Evolutionary conservation across 768 basidiomycete species (phyloP), one percentile per base, ranked within the genome.

Genomic region (Coprinellus micaceus): DNA sequence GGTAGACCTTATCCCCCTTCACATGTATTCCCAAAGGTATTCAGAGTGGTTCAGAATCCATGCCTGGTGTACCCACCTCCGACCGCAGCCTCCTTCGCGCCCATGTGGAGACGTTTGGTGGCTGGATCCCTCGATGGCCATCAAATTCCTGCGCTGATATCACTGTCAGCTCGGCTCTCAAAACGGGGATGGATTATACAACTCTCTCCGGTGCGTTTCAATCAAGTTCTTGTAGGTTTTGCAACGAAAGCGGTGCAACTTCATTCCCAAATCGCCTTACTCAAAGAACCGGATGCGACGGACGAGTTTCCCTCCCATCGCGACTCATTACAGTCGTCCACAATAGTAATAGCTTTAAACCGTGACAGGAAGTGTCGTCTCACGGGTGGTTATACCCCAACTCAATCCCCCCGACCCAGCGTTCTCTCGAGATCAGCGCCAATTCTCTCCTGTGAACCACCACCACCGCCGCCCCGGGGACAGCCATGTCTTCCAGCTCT

Each of bases 351-450:
- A 26, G 21, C 13, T 24, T 28, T 7, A 6, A 17, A 7, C 43
- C 44, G 44, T 55, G 54, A 55, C 54, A 55, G 53, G 53, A 54
- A 55, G 54, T 48, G 54, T 48, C 54, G 46, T 55, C 54, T 55
- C 54, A 55, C 54, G 45, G 9, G 12, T 6, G 17, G 10, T 52
- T 33, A 28, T 50, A 10, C 24, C 21, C 29, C 48, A 17, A 22
- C 48, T 50, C 22, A 33, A 43, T 19, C n/a, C 40, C 40, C 40
- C n/a, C 15, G 13, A 5, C n/a, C 13, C 7, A 7, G 40, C 15
- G 40, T 43, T 33, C 15, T 3, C 48, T 9, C 19, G 24, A 50
- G 48, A 50, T 50, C 30, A 29, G 30, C 30, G 19, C 33, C 19
- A 9, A 30, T 51, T 21, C 49, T 51, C 29, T 50, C 15, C 29